A percentile compares a stretch with the other conserved stretches of the same genome.
phyloP scores from a whole-genome alignment of 2,329 filamentous ascomycete genomes.

The Chaetomium olivaceum region DNA sequence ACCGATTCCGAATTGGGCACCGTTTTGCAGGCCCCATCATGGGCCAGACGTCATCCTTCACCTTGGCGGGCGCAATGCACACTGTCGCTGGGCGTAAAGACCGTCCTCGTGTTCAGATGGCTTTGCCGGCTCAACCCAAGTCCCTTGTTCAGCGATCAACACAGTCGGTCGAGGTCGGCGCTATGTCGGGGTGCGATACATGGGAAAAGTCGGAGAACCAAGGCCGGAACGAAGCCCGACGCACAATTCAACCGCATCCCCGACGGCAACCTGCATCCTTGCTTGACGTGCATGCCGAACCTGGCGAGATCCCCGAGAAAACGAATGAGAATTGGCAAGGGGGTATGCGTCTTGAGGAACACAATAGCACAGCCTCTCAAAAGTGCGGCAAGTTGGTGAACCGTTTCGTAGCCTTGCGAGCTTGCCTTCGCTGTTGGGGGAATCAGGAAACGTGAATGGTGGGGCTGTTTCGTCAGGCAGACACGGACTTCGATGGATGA shows the following conservation, averaged over 20 bases:
- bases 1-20: slow-evolving; percentile 1
- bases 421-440: no score
- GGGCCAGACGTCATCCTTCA: slow-evolving; percentile 10
- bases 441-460: neutral
- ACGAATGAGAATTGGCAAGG: neutral
- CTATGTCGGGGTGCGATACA: neutral
- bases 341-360: neutral
- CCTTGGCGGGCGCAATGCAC: neutral
- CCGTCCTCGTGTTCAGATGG: neutral
- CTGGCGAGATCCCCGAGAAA: neutral
- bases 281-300: neutral
- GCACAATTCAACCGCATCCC: neutral
- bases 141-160: neutral
- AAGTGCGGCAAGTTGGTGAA: neutral
- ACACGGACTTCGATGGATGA: neutral
- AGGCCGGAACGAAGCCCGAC: neutral
- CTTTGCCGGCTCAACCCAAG: neutral
- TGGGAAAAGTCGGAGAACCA: slow-evolving; percentile 1
- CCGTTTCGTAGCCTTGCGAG: slow-evolving; percentile 6
- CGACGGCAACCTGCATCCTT: neutral
- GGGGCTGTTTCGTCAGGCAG: neutral
- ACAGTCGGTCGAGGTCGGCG: slow-evolving; percentile 3
- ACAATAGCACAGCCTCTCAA: neutral
- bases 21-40: neutral
- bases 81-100: slow-evolving; percentile 6